Evolutionary conservation across 2,329 filamentous ascomycete species (phyloP), one percentile per base, ranked within the genome.

Genomic region (Fusarium drepaniforme): DNA sequence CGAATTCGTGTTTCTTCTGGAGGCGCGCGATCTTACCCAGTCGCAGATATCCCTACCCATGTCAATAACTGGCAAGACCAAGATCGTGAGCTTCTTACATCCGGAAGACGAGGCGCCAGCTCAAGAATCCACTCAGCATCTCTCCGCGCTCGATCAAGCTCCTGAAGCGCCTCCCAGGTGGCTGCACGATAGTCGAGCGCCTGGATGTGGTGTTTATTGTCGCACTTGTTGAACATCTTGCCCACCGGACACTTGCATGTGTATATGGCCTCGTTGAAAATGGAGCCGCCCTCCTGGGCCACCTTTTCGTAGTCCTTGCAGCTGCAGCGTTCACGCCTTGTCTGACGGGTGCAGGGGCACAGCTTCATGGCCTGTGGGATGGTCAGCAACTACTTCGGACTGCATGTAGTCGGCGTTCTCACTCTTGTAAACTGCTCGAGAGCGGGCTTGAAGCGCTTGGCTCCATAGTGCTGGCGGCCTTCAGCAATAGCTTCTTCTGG

Each of bases 61-160:
- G 60, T 79, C 44, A 79, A 65, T 21, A 53, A 40, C 9, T 4
- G n/a, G n/a, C 8, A 25, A 35, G 42, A 8, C 38, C 42, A 9
- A 23, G n/a, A 25, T 28, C 7, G 56, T 13, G 23, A 42, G 5
- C 8, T 11, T 44, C 81, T 42, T 76, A 86, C 85, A 73, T 86
- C 84, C 18, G 84, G 80, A 2, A 82, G 75, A 40, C 80, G 78
- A 25, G 85, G 85, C 8, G 84, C 83, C 49, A 86, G 79, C 64
- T 85, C 83, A 21, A 86, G 71, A 25, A 86, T 81, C 84, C 85
- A 86, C 74, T 84, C 82, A 11, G 85, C 85, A 64, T 86, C 84
- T 38, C 72, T 80, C 68, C 77, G 80, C 16, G 85, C 85, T 28
- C 82, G 81, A 7, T 80, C 81, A 3, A 85, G 76, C 64, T 85